A percentile compares a stretch with the other conserved stretches of the same genome.
phyloP scores from a whole-genome alignment of 192 early-diverging fungal genomes.

The Coemansia sp. region DNA sequence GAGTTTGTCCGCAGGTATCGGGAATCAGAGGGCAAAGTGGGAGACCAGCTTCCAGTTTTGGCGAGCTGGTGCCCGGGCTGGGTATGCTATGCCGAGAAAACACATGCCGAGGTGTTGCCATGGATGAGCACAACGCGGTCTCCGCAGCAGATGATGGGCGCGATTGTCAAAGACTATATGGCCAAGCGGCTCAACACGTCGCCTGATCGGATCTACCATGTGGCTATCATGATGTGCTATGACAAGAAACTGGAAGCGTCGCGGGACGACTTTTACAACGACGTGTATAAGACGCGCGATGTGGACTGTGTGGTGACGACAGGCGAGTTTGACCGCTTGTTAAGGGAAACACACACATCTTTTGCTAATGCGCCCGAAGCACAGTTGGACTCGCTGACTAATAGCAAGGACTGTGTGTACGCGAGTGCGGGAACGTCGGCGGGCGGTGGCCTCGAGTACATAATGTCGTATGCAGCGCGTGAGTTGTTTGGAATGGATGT shows the following conservation, averaged over 20 bases:
- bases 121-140: constrained; percentile 88
- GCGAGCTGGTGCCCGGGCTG: constrained; percentile 78
- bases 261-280: constrained; percentile 84
- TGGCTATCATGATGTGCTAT: constrained; percentile 96
- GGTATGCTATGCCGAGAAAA: constrained; percentile 99
- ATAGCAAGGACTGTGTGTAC: constrained; percentile 36
- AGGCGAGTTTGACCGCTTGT: constrained; percentile 86
- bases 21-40: constrained; percentile 31
- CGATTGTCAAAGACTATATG: constrained; percentile 83
- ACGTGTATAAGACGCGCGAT: constrained; percentile 80
- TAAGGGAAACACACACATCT: constrained; percentile 62
- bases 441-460: constrained; percentile 88
- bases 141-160: constrained; percentile 98
- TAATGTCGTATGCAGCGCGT: constrained; percentile 78
- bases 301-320: constrained; percentile 97
- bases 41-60: constrained; percentile 58
- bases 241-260: constrained; percentile 99
- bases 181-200: constrained; percentile 60
- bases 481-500: constrained; percentile 72
- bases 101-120: constrained; percentile 84
- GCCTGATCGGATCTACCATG: constrained; percentile 87
- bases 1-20: constrained; percentile 85
- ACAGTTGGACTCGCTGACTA: constrained; percentile 57
- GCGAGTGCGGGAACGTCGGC: constrained; percentile 80
- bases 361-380: constrained; percentile 57